These are phyloP conservation scores for Trichoderma sp. DNA, from an alignment of 2,329 filamentous ascomycete species.

Conservation along the genomic window DNA sequence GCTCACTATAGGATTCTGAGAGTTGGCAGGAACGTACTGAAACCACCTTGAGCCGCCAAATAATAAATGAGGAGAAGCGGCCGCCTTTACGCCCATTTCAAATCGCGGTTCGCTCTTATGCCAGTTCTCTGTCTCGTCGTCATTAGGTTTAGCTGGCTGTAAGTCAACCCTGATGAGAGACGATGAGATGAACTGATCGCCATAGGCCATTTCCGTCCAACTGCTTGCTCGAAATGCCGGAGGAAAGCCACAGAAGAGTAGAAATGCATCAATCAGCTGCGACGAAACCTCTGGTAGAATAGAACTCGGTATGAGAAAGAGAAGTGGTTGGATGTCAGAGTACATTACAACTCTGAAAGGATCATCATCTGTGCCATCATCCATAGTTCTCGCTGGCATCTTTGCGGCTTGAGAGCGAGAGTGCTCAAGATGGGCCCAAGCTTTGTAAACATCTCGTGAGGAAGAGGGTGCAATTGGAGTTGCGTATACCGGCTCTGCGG, in stretches of 20 bases:
- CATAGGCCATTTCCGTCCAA: slow-evolving; percentile 34
- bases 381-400: slow-evolving; percentile 71
- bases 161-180: slow-evolving; percentile 4
- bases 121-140: slow-evolving; percentile 27
- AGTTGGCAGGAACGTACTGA: slow-evolving; percentile 37
- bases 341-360: slow-evolving; percentile 81
- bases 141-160: slow-evolving; percentile 1
- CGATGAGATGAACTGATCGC: slow-evolving; percentile 35
- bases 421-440: slow-evolving; percentile 59
- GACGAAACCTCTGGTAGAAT: slow-evolving; percentile 39
- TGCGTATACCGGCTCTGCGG: slow-evolving; percentile 40
- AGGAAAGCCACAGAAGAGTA: slow-evolving; percentile 68
- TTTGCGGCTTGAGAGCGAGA: slow-evolving; percentile 48
- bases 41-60: slow-evolving; percentile 53
- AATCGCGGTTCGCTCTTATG: slow-evolving; percentile 35
- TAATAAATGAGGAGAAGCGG: slow-evolving; percentile 52
- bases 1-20: slow-evolving; percentile 31
- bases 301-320: slow-evolving; percentile 53
- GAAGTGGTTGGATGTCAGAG: slow-evolving; percentile 67
- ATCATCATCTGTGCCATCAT: slow-evolving; percentile 76
- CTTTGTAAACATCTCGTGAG: slow-evolving; percentile 50
- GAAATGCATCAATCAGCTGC: slow-evolving; percentile 67
- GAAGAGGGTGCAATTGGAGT: neutral
- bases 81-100: slow-evolving; percentile 31
- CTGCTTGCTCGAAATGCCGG: slow-evolving; percentile 38